Conservation (phyloP, 2,329 filamentous ascomycete species). For the Chaetomiaceae sp. region DNA sequence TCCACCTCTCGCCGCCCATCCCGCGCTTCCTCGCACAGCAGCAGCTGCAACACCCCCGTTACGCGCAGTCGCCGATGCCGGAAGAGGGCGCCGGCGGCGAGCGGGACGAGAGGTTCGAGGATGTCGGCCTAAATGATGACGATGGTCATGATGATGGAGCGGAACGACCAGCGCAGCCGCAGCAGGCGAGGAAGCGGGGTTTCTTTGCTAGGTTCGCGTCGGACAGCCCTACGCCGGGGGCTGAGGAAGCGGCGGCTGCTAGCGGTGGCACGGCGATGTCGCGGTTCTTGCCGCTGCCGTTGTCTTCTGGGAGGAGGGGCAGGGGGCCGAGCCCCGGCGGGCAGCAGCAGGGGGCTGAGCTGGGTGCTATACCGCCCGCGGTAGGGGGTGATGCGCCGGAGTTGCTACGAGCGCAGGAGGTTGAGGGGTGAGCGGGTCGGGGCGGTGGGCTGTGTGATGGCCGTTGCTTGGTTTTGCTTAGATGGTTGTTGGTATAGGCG, state of each 20-base stretch:
- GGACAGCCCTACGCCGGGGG: conserved; percentile 30
- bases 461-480: too few species aligned
- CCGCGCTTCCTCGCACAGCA: conserved; percentile 28
- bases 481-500: too few species aligned
- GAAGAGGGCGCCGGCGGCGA: conserved; percentile 49
- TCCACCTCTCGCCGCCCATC: conserved; percentile 47
- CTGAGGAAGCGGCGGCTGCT: too few species aligned
- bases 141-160: too few species aligned
- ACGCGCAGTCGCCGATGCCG: conserved; percentile 50
- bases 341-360: conserved; percentile 61
- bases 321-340: conserved; percentile 57
- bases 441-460: neutral
- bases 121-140: conserved; percentile 81
- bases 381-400: neutral
- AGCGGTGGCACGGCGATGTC: conserved; percentile 2
- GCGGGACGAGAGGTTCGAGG: conserved; percentile 59
- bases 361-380: conserved; percentile 50
- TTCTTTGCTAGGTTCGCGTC: conserved; percentile 81
- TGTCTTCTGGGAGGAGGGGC: conserved; percentile 54
- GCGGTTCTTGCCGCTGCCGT: conserved; percentile 2
- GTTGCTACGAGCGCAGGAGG: conserved; percentile 15
- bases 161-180: conserved; percentile 17
- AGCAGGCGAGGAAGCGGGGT: conserved; percentile 68
- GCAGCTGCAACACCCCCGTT: conserved; percentile 31
- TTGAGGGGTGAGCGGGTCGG: conserved; percentile 6